Conservation (phyloP, 805 yeast species). For the Ogataea henricii region DNA sequence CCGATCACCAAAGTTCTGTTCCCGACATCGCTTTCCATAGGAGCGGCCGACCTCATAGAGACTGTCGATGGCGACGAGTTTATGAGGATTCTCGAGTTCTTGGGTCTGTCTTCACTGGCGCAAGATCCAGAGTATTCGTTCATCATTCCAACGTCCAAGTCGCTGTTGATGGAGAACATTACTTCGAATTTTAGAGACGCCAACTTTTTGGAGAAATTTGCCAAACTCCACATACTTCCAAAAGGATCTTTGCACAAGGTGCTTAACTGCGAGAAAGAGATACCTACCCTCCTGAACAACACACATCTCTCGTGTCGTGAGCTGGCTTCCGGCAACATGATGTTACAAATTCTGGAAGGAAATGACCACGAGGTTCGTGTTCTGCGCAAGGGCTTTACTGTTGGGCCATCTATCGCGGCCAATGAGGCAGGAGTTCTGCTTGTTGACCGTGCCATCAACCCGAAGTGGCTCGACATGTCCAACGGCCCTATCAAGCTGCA, state of each 20-base stretch:
- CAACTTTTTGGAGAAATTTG: conserved; percentile 47
- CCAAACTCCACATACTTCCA: conserved; percentile 71
- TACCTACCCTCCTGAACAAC: conserved; percentile 45
- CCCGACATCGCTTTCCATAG: conserved; percentile 57
- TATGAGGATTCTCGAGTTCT: conserved; percentile 42
- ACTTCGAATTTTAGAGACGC: conserved; percentile 41
- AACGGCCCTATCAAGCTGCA: conserved; percentile 54
- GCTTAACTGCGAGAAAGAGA: conserved; percentile 47
- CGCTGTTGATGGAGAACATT: conserved; percentile 54
- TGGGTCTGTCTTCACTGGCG: conserved; percentile 47
- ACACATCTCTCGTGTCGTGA: conserved; percentile 48
- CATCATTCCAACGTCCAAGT: conserved; percentile 68
- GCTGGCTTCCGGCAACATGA: conserved; percentile 38
- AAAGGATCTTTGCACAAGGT: conserved; percentile 50
- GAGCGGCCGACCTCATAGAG: conserved; percentile 54
- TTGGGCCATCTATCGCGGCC: conserved; percentile 21
- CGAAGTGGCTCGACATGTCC: conserved; percentile 55
- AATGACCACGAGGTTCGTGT: conserved; percentile 59
- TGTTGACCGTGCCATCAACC: conserved; percentile 67
- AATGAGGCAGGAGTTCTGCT: conserved; percentile 55
- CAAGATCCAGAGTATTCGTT: conserved; percentile 53
- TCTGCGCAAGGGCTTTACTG: conserved; percentile 61
- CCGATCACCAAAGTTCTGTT: conserved; percentile 57
- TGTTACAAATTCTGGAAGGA: conserved; percentile 49
- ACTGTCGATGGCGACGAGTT: conserved; percentile 55